phyloP scores from a whole-genome alignment of 768 basidiomycete genomes.

The Leccinum arenicola region DNA sequence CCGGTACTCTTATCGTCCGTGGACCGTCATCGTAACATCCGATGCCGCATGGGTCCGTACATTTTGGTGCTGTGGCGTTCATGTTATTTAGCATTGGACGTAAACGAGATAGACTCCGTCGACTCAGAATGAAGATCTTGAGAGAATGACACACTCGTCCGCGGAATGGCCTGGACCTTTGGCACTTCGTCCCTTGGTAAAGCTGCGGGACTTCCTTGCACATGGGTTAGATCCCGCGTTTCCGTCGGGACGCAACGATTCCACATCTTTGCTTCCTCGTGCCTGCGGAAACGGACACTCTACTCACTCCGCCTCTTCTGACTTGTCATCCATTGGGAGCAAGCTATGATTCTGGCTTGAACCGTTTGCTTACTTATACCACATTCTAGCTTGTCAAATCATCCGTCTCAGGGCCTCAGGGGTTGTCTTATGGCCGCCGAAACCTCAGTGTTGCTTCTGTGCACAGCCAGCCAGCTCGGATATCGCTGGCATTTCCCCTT shows the following conservation, averaged over 20 bases:
- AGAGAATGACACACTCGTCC: background rate
- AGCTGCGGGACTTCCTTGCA: background rate
- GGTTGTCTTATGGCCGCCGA: background rate
- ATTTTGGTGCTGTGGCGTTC: background rate
- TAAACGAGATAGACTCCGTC: background rate
- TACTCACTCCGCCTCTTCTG: background rate
- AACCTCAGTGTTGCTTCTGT: background rate
- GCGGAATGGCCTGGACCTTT: background rate
- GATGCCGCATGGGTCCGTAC: background rate
- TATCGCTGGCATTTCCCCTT: background rate
- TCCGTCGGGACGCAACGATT: background rate
- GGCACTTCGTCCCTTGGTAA: background rate
- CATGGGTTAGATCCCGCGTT: background rate
- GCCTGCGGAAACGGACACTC: background rate
- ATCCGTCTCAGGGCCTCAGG: background rate
- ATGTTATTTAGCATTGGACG: background rate
- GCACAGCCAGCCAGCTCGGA: background rate
- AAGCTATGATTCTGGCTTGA: background rate
- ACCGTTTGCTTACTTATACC: background rate
- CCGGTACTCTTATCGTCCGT: background rate
- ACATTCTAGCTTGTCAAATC: background rate
- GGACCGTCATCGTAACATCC: background rate
- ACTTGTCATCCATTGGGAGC: background rate
- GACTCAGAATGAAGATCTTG: background rate
- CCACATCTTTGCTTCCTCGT: background rate